A percentile compares a stretch with the other conserved stretches of the same genome.
Evolutionary conservation across 805 yeast species (phyloP).

Genomic region (Spathaspora sp.): DNA sequence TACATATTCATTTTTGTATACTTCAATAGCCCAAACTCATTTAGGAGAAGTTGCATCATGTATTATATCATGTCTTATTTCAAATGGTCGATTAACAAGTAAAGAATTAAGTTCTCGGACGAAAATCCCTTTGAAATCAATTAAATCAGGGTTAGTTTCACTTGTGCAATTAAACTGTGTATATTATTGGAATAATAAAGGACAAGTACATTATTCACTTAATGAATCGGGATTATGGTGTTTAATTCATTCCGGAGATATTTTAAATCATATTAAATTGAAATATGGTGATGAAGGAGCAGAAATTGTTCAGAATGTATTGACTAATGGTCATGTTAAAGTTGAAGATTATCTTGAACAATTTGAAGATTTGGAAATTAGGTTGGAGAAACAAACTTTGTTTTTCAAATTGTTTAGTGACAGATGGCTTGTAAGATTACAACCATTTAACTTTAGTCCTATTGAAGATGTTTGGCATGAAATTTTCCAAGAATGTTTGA

Average conservation of each 20-base stretch:
- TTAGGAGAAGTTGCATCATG: slow-evolving; percentile 73
- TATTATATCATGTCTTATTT: slow-evolving; percentile 56
- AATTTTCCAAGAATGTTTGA: slow-evolving; percentile 32
- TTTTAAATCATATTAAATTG: slow-evolving; percentile 52
- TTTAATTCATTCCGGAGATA: slow-evolving; percentile 74
- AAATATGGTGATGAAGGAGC: slow-evolving; percentile 45
- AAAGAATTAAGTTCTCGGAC: slow-evolving; percentile 49
- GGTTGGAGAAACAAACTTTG: slow-evolving; percentile 19
- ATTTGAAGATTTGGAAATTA: slow-evolving; percentile 14
- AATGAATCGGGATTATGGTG: slow-evolving; percentile 61
- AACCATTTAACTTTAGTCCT: slow-evolving; percentile 29
- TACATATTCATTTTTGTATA: slow-evolving; percentile 58
- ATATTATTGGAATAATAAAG: slow-evolving; percentile 44
- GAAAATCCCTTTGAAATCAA: slow-evolving; percentile 43
- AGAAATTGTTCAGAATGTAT: slow-evolving; percentile 62
- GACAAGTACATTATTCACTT: slow-evolving; percentile 49
- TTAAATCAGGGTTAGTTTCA: slow-evolving; percentile 68
- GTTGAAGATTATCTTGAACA: slow-evolving; percentile 42
- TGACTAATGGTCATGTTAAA: slow-evolving; percentile 66
- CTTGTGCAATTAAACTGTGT: slow-evolving; percentile 78
- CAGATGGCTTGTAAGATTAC: slow-evolving; percentile 35
- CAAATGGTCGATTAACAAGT: slow-evolving; percentile 63
- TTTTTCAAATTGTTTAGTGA: slow-evolving; percentile 27
- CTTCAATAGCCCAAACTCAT: slow-evolving; percentile 48
- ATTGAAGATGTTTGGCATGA: slow-evolving; percentile 36